phyloP scores from a whole-genome alignment of 176 grass and related monocot species.

The Carex parvula region DNA sequence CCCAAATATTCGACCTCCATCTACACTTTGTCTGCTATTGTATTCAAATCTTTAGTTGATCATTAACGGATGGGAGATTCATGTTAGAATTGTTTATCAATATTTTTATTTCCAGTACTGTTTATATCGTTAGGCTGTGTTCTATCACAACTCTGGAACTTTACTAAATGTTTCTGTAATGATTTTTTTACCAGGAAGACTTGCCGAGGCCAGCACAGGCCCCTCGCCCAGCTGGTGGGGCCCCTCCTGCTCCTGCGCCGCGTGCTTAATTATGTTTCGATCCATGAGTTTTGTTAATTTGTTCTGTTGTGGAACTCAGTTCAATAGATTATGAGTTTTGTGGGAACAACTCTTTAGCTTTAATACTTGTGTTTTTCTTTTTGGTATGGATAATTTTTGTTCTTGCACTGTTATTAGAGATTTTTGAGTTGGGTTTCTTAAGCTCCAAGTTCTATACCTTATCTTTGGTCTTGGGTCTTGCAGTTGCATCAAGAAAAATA shows the following conservation, averaged over 20 bases:
- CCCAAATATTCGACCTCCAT: slow-evolving; percentile 24
- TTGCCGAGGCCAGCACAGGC: slow-evolving; percentile 40
- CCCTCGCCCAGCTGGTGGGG: slow-evolving; percentile 30
- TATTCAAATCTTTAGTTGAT: slow-evolving; percentile 27
- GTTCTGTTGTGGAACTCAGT: background rate
- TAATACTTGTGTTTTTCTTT: background rate
- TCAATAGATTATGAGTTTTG: background rate
- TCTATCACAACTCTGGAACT: background rate
- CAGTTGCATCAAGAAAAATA: background rate
- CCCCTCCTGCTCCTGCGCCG: slow-evolving; percentile 2
- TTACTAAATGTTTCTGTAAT: slow-evolving; percentile 2
- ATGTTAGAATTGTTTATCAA: background rate
- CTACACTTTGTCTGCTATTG: slow-evolving; percentile 45
- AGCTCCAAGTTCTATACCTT: background rate
- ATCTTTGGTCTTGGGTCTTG: background rate
- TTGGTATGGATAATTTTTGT: background rate
- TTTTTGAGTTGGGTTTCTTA: background rate
- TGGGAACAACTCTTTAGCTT: background rate
- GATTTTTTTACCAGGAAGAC: slow-evolving; percentile 30
- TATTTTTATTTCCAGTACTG: background rate
- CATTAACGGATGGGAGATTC: slow-evolving; percentile 39
- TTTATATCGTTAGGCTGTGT: background rate
- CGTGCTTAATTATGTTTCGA: slow-evolving; percentile 13
- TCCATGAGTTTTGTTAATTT: background rate
- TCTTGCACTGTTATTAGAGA: background rate